A percentile compares a stretch with the other conserved stretches of the same genome.
phyloP scores from a whole-genome alignment of 2,329 filamentous ascomycete genomes.

The Colletotrichum siamense region DNA sequence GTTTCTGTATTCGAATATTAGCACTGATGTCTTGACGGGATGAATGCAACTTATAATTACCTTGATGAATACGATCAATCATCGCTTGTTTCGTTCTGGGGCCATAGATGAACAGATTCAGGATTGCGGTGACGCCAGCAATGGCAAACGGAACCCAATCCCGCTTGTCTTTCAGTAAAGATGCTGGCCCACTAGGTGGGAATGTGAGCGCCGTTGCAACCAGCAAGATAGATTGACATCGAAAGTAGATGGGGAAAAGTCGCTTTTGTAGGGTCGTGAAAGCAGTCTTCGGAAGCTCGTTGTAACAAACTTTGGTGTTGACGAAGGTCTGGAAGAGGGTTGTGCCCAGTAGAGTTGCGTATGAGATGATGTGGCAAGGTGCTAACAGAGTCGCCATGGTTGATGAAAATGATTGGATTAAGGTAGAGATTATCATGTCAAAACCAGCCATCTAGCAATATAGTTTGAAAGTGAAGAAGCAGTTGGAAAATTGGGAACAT shows the following conservation, averaged over 20 bases:
- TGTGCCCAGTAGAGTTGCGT: constrained; percentile 43
- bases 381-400: constrained; percentile 27
- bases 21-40: fast-evolving
- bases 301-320: constrained; percentile 39
- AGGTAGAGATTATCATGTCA: background rate
- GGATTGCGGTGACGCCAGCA: constrained; percentile 31
- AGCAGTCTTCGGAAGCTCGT: constrained; percentile 36
- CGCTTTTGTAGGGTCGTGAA: constrained; percentile 44
- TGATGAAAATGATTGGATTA: background rate
- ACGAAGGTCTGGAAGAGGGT: constrained; percentile 45
- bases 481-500: background rate
- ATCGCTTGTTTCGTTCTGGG: constrained; percentile 37
- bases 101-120: constrained; percentile 42
- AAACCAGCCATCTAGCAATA: background rate
- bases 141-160: constrained; percentile 40
- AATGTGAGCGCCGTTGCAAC: constrained; percentile 37
- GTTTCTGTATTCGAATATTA: constrained; percentile 16
- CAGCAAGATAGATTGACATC: constrained; percentile 37
- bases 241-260: constrained; percentile 48
- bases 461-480: background rate
- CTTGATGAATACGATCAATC: constrained; percentile 36
- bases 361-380: constrained; percentile 42
- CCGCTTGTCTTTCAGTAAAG: constrained; percentile 30
- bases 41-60: background rate
- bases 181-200: constrained; percentile 34